phyloP scores from a whole-genome alignment of 1,284 basidiomycete species.

The Pyrrhoderma noxium region DNA sequence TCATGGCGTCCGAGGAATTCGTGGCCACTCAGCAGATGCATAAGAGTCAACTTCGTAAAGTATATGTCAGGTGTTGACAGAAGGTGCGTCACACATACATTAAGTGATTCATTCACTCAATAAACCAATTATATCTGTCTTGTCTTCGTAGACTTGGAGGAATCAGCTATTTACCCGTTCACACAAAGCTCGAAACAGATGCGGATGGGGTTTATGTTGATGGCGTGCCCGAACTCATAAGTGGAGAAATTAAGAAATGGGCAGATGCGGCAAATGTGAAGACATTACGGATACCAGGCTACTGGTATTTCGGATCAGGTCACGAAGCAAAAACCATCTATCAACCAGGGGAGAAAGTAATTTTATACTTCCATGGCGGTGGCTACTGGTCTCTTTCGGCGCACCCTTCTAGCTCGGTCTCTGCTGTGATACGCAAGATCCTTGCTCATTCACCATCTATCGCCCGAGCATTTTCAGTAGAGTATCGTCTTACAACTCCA shows the following conservation, averaged over 20 bases:
- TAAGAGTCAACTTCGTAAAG: slow-evolving; percentile 1
- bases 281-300: slow-evolving; percentile 43
- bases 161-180: slow-evolving; percentile 3
- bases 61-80: neutral
- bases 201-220: slow-evolving; percentile 33
- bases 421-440: slow-evolving; percentile 21
- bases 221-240: slow-evolving; percentile 48
- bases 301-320: slow-evolving; percentile 39
- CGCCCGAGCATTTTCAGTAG: slow-evolving; percentile 28
- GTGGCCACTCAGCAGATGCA: slow-evolving; percentile 6
- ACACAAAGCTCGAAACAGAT: slow-evolving; percentile 9
- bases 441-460: slow-evolving; percentile 22
- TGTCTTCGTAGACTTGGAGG: neutral
- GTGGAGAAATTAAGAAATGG: slow-evolving; percentile 39
- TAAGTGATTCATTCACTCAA: neutral
- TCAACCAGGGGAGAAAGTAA: slow-evolving; percentile 30
- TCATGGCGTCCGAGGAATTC: slow-evolving; percentile 14
- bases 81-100: neutral
- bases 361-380: slow-evolving; percentile 47
- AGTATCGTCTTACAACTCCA: slow-evolving; percentile 27
- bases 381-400: slow-evolving; percentile 38
- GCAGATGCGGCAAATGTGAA: slow-evolving; percentile 35
- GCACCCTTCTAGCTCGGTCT: slow-evolving; percentile 33
- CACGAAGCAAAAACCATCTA: slow-evolving; percentile 30
- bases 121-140: neutral